Evolutionary conservation across 1,139 yeast species (phyloP).

Genomic region (Suzukiozyma palmioleophila): DNA sequence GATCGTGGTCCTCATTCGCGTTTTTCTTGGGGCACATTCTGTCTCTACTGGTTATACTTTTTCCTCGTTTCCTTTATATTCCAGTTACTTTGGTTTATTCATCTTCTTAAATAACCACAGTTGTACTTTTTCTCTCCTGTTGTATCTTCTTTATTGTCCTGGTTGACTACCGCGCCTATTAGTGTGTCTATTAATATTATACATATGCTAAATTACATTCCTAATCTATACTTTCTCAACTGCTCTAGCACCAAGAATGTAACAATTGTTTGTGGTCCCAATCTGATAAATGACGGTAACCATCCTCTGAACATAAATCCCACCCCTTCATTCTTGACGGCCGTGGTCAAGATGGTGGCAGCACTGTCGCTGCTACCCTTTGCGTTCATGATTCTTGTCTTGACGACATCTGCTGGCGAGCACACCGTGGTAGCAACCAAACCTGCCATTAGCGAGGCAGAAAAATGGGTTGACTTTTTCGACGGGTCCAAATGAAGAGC

Average conservation of each 20-base stretch:
- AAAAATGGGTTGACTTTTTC: conserved; percentile 67
- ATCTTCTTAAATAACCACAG: too few species aligned
- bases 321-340: conserved; percentile 66
- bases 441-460: conserved; percentile 76
- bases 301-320: conserved; percentile 86
- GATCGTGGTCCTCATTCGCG: too few species aligned
- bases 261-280: conserved; percentile 87
- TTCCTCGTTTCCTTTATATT: too few species aligned
- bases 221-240: conserved; percentile 55
- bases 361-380: conserved; percentile 50
- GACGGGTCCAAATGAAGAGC: conserved; percentile 51
- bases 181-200: not conserved
- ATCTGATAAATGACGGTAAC: conserved; percentile 81
- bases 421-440: conserved; percentile 86
- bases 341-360: conserved; percentile 44
- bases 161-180: too few species aligned
- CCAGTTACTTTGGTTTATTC: too few species aligned
- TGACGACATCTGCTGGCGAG: conserved; percentile 89
- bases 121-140: too few species aligned
- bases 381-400: conserved; percentile 80
- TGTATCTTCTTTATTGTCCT: too few species aligned
- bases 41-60: too few species aligned
- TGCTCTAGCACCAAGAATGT: conserved; percentile 81
- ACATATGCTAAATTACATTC: conserved; percentile 29
- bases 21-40: too few species aligned